These are phyloP conservation scores for Exophiala lecanii-corni DNA, from an alignment of 2,329 filamentous ascomycete genomes.

Conservation along the genomic window DNA sequence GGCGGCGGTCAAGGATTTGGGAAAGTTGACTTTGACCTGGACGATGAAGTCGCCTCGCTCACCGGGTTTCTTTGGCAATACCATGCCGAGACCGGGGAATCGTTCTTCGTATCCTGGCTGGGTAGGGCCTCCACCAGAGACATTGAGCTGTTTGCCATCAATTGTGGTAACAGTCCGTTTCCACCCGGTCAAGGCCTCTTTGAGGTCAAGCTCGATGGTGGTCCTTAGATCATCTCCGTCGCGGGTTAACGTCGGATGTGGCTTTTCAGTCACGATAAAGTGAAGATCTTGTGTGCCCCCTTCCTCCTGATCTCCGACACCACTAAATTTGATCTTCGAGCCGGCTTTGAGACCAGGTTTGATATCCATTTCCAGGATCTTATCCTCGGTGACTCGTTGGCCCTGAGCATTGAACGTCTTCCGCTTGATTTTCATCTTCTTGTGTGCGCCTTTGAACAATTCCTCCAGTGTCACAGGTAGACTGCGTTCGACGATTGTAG, in stretches of 20 bases:
- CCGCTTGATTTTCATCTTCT: constrained; percentile 98
- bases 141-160: constrained; percentile 76
- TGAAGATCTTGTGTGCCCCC: constrained; percentile 93
- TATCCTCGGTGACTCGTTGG: constrained; percentile 81
- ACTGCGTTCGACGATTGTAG: constrained; percentile 83
- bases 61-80: constrained; percentile 80
- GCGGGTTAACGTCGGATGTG: constrained; percentile 76
- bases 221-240: constrained; percentile 83
- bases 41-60: constrained; percentile 84
- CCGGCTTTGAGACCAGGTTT: constrained; percentile 94
- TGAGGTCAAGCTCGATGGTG: constrained; percentile 75
- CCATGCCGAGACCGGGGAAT: constrained; percentile 89
- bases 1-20: constrained; percentile 64
- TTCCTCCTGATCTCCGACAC: constrained; percentile 96
- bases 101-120: constrained; percentile 75
- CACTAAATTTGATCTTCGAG: constrained; percentile 96
- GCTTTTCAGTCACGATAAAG: constrained; percentile 93
- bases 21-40: constrained; percentile 90
- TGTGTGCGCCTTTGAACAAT: constrained; percentile 76
- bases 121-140: constrained; percentile 79
- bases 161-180: constrained; percentile 87
- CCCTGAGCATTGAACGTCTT: constrained; percentile 86
- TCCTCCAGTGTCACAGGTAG: constrained; percentile 82
- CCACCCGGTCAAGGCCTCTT: constrained; percentile 94
- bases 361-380: constrained; percentile 89